phyloP scores from a whole-genome alignment of 2,329 filamentous ascomycete genomes.

The Cladosporium cucumerinum region DNA sequence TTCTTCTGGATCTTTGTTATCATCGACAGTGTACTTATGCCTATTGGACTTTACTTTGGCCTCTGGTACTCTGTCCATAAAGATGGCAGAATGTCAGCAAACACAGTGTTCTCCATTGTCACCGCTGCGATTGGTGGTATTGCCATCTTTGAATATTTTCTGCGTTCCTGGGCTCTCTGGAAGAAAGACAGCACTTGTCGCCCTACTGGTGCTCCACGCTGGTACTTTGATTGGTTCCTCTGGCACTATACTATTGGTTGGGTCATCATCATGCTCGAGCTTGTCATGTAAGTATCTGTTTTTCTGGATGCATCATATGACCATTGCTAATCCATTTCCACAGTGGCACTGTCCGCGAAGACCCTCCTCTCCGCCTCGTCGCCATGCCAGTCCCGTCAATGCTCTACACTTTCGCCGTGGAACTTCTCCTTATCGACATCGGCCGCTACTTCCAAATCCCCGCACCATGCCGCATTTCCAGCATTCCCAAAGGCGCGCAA shows the following conservation, averaged over 20 bases:
- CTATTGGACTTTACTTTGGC: conserved; percentile 58
- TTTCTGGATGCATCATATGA: neutral
- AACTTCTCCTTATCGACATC: conserved; percentile 50
- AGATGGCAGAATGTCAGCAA: conserved; percentile 43
- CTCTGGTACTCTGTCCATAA: conserved; percentile 54
- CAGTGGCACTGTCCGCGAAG: conserved; percentile 45
- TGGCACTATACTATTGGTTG: conserved; percentile 55
- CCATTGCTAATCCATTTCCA: conserved; percentile 19
- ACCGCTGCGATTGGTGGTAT: conserved; percentile 52
- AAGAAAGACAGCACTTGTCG: conserved; percentile 52
- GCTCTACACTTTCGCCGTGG: conserved; percentile 51
- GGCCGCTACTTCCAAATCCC: conserved; percentile 45
- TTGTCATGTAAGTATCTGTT: conserved; percentile 45
- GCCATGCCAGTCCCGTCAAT: conserved; percentile 53
- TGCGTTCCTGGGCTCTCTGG: conserved; percentile 49
- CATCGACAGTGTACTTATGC: conserved; percentile 57
- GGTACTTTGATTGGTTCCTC: conserved; percentile 55
- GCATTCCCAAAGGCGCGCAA: conserved; percentile 49
- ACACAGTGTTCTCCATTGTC: conserved; percentile 53
- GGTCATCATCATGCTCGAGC: conserved; percentile 56
- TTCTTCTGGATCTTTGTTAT: conserved; percentile 60
- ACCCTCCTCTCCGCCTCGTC: conserved; percentile 52
- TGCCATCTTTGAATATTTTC: conserved; percentile 53
- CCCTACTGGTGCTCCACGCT: conserved; percentile 45
- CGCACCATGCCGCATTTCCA: conserved; percentile 52